Evolutionary conservation across 306 rosid genomes (phyloP), one percentile per base, ranked within the genome.

Genomic region (Lotus japonicus): DNA sequence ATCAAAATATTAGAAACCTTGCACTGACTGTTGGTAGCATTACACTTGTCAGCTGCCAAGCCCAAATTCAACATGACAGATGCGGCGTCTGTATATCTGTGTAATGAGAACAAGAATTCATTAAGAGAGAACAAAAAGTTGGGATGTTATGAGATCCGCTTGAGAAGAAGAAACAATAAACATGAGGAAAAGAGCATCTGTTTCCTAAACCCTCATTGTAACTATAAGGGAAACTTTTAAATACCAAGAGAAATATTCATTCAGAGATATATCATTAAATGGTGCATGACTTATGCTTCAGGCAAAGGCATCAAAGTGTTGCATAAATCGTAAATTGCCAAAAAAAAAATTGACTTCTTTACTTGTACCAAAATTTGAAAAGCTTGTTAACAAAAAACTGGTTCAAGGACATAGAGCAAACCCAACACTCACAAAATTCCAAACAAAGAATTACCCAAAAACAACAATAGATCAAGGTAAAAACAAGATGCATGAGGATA

Each of bases 41-140:
- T 88, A 79, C 89, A 83, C 64, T 90, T 86, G 82, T 94, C 97
- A 69, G 98, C 98, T 15, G 96, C 86, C 82, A 88, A 66, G 53
- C 98, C 98, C 90, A 86, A 85, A 64, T 79, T 80, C 80, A 94
- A 78, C 73, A 85, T 56, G 66, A 79, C 70, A 73, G 88, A 78
- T 41, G 95, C 97, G 62, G 98, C 98, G 68, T 94, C 98, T 42
- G 84, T 68, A 70, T 90, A 88, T 79, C 98, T 94, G 87, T 72
- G 62, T 14, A 73, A 42, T 31, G 4, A 46, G 10, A 46, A 38
- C 17, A 14, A 26, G 17, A 16, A 12, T 15, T 2, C 33, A 51
- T 51, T 51, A 51, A 28, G 8, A 14, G 5, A 18, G 10, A 51
- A 49, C 33, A 65, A 17, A 65, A 48, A 65, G 11, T 19, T 11